Conservation (phyloP, 192 early-diverging fungal genomes). For the Podila minutissima region DNA sequence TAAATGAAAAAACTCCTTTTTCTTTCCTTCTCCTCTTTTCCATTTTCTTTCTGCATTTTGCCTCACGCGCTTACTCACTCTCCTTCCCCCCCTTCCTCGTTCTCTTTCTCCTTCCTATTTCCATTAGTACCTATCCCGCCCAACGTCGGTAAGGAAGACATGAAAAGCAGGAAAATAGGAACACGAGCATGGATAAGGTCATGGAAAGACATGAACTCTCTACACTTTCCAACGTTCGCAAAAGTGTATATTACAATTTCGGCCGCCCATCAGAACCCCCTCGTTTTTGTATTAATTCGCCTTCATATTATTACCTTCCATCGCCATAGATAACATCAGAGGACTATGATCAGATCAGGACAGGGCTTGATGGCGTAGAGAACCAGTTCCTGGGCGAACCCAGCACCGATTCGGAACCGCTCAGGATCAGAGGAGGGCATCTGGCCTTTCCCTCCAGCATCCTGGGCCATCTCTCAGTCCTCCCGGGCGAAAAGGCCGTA, state of each 20-base stretch:
- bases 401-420: neutral
- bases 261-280: neutral
- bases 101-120: neutral
- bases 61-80: too few species aligned
- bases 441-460: conserved; percentile 39
- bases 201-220: neutral
- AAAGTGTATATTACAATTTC: neutral
- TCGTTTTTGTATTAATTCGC: neutral
- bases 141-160: conserved; percentile 33
- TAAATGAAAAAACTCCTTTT: too few species aligned
- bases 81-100: neutral
- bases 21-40: too few species aligned
- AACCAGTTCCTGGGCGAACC: conserved; percentile 51
- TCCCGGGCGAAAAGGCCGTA: neutral
- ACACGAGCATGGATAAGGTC: neutral
- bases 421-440: conserved; percentile 24
- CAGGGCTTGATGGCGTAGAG: conserved; percentile 46
- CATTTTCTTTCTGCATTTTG: too few species aligned
- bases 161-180: neutral
- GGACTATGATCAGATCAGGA: conserved; percentile 51
- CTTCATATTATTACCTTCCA: neutral
- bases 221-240: neutral
- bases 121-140: conserved; percentile 27
- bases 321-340: conserved; percentile 46
- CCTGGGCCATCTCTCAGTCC: conserved; percentile 7